Base-by-base conservation (phyloP, 1,284 basidiomycete species). In the Crepidotus sp. region DNA sequence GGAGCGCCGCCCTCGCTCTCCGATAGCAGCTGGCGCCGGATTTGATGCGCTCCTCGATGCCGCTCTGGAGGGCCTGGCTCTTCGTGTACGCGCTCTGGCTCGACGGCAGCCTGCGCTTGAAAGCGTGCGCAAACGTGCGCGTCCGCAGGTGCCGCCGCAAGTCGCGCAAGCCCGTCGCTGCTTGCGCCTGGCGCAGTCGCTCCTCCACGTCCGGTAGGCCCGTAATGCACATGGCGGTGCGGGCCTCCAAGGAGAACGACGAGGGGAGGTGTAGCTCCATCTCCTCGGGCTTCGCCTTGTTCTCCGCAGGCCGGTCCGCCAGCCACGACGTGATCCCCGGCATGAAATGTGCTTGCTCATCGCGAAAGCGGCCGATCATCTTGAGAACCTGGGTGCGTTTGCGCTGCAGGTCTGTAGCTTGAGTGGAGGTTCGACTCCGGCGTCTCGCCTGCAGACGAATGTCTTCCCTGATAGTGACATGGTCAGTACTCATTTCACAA, bases 61-160 rank as follows among this genome's bases (percentile, higher is more conserved):
- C 25, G 21, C 46, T 38, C 13, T 51, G 49, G 2, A 53, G 33
- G 1, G 35, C 40, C 4, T 45, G 54, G 6, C 54, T 46, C 37
- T 60, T 32, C 31, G 55, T 45, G 55, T 63, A 51, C 31, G 49
- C 44, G 22, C 44, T 9, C 49, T 66, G 61, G 6, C 63, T 56
- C 13, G 51, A 48, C 0, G 55, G 49, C 39, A 60, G 50, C 3
- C 39, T 44, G 9, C 54, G 45, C 46, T 63, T 65, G 32, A 56
- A 59, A n/a, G 53, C 52, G 55, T 53, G 46, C 41, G 59, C 22
- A 34, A 55, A 33, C 35, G 50, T 17, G 42, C 49, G 31, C 42
- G 57, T 56, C n/a, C 55, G 56, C 1, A 68, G 54, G 2, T 58
- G 52, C n/a, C 51, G 49, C 1, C 61, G 57, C 6, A 65, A 38